phyloP scores from a whole-genome alignment of 139 green algal genomes.

The Tetradesmus lagerheimii region DNA sequence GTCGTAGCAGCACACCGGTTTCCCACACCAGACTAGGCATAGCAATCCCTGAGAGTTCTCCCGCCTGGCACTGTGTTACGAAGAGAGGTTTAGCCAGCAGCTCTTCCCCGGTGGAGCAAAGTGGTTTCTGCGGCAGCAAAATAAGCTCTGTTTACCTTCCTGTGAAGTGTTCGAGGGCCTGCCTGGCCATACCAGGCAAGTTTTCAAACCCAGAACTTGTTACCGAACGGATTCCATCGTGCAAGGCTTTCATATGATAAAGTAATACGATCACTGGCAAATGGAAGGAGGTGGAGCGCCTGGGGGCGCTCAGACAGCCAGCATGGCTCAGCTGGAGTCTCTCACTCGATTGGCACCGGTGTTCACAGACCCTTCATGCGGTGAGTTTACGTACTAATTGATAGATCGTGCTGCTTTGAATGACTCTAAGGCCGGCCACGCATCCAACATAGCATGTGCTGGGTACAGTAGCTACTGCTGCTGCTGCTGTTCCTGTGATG shows the following conservation, averaged over 20 bases:
- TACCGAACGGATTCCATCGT: background rate
- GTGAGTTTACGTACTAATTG: background rate
- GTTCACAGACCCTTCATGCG: slow-evolving; percentile 22
- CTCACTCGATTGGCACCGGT: slow-evolving; percentile 1
- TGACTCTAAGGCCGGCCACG: background rate
- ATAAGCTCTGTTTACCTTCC: background rate
- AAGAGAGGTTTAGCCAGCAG: background rate
- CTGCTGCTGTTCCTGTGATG: background rate
- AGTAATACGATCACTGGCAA: background rate
- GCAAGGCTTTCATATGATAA: background rate
- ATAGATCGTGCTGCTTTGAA: background rate
- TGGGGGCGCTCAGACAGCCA: background rate
- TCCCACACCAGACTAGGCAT: background rate
- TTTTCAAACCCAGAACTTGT: background rate
- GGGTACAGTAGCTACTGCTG: background rate
- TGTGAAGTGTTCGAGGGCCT: background rate
- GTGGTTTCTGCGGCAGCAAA: background rate
- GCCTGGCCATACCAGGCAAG: background rate
- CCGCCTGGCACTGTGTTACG: background rate
- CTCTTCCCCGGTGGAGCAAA: background rate
- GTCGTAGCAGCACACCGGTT: background rate
- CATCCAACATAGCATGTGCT: background rate
- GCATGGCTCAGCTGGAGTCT: slow-evolving; percentile 13
- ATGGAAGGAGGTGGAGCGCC: background rate
- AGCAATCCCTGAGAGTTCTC: background rate